phyloP scores from a whole-genome alignment of 2,329 filamentous ascomycete species.

The Claviceps arundinis region DNA sequence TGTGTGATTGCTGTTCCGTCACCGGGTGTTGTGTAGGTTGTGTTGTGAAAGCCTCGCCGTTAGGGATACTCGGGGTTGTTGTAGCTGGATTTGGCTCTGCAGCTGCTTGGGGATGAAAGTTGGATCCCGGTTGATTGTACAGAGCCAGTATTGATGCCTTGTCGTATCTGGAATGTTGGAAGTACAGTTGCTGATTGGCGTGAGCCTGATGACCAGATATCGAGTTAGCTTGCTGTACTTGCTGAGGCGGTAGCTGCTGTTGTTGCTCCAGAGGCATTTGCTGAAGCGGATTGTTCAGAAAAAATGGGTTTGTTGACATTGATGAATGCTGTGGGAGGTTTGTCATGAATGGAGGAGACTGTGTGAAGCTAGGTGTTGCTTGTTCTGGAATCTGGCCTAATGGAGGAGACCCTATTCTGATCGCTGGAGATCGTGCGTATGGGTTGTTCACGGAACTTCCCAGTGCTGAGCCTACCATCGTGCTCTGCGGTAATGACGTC shows the following conservation, averaged over 20 bases:
- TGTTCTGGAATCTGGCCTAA: slow-evolving; percentile 42
- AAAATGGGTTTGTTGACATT: slow-evolving; percentile 25
- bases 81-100: slow-evolving; percentile 16
- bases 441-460: slow-evolving; percentile 30
- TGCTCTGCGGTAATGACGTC: slow-evolving; percentile 20
- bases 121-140: slow-evolving; percentile 48
- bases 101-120: slow-evolving; percentile 25
- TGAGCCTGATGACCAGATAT: slow-evolving; percentile 13
- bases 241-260: slow-evolving; percentile 11
- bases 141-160: slow-evolving; percentile 66
- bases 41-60: slow-evolving; percentile 14
- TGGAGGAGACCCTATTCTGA: slow-evolving; percentile 34
- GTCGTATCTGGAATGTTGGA: slow-evolving; percentile 40
- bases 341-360: slow-evolving; percentile 28
- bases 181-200: slow-evolving; percentile 21
- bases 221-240: slow-evolving; percentile 8
- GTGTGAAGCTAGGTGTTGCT: slow-evolving; percentile 31
- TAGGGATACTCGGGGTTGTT: slow-evolving; percentile 16
- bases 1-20: slow-evolving; percentile 14
- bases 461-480: slow-evolving; percentile 28
- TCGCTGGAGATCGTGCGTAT: slow-evolving; percentile 36
- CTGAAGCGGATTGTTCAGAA: slow-evolving; percentile 16
- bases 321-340: slow-evolving; percentile 16
- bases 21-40: slow-evolving; percentile 16
- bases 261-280: slow-evolving; percentile 11